Conservation (phyloP, 2,329 filamentous ascomycete genomes). For the Aspergillus sp. region DNA sequence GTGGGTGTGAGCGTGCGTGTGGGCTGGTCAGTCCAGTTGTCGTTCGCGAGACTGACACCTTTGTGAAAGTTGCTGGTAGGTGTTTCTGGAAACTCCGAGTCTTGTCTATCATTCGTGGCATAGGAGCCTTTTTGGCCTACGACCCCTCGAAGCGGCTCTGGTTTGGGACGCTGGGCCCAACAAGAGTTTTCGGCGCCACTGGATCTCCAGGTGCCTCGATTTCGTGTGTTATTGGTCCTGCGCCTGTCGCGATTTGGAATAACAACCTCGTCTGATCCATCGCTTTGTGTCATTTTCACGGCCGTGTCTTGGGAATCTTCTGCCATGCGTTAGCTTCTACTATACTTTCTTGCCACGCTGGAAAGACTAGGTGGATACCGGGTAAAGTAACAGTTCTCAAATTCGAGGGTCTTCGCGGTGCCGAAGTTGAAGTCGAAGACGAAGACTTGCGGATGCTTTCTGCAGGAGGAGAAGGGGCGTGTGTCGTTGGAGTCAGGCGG, state of each 20-base stretch:
- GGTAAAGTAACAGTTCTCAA: neutral
- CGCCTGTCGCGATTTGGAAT: conserved; percentile 6
- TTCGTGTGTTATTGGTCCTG: neutral
- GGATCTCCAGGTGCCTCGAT: too few relatives aligned
- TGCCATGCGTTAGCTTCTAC: conserved; percentile 1
- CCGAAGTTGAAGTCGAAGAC: neutral
- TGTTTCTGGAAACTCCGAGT: neutral
- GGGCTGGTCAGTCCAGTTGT: neutral
- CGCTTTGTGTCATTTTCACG: conserved; percentile 14
- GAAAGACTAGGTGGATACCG: neutral
- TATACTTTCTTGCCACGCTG: neutral
- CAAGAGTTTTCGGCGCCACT: too few relatives aligned
- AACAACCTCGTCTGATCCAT: conserved; percentile 25
- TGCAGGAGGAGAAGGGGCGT: neutral
- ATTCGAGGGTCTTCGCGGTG: neutral
- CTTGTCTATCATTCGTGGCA: conserved; percentile 9
- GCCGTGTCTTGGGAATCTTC: neutral
- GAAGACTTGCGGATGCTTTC: neutral
- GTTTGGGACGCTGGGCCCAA: too few relatives aligned
- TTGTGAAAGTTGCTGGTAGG: neutral
- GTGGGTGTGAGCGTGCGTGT: neutral
- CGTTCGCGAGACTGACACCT: neutral
- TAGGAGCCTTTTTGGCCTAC: neutral
- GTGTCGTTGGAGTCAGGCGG: neutral
- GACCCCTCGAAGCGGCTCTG: neutral